Base-by-base conservation (phyloP, 1,139 yeast genomes). In the Candida frijolesensis region DNA sequence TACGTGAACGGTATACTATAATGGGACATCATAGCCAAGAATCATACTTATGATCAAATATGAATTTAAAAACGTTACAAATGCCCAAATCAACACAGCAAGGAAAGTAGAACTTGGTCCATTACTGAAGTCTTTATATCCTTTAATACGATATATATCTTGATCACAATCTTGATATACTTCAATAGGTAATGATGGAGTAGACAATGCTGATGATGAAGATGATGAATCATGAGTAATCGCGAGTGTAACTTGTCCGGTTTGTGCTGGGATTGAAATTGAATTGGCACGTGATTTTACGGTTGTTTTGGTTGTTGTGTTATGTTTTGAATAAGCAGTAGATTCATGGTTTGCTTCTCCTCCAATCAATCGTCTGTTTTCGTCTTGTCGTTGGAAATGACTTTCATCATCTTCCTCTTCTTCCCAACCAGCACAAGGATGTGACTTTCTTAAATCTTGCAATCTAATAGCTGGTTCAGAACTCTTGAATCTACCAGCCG, bases 71-170 rank as follows among this genome's bases (percentile, higher is more conserved):
- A 76, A 61, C 2, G 83, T 72, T 44, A 82, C 78, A 51, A 81
- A 72, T 1, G 74, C 74, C 86, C 86, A 82, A 5, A 79, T 70
- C 43, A 76, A 49, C 7, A 80, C 62, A 7, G 85, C 84, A 9
- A 67, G 51, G 30, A 72, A 60, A 1, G 83, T 60, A 22, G 80
- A 74, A 9, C 70, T 39, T 2, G 76, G 74, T 1, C 84, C 77
- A 59, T 82, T 82, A 59, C 85, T 80, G 72, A 80, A 78, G 60
- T 81, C 85, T 51, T 72, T 77, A 57, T 69, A 80, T 27, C 74
- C 76, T 48, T 64, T 64, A 35, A 72, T 59, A 42, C 58, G 44
- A 30, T 46, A 53, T 15, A 50, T 42, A 22, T 54, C 58, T 12
- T 51, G 52, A 18, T 50, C 52, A 8, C 45, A 46, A 39, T 45